Base-by-base conservation (phyloP, 2,329 filamentous ascomycete species). In the Harringtonia aguacate region DNA sequence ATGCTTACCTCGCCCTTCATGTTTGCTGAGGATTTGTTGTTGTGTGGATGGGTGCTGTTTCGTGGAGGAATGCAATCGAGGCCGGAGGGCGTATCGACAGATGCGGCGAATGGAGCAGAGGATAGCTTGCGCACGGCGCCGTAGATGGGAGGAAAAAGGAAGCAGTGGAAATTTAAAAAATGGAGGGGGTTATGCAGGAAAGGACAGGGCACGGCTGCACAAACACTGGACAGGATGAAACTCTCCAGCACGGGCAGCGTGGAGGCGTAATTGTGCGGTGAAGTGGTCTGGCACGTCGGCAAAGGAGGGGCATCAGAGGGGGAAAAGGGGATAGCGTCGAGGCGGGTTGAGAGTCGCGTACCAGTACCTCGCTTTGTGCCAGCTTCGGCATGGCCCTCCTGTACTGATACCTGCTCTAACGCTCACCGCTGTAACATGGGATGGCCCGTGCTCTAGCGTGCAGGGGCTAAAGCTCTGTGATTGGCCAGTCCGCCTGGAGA, bases 1-100 rank as follows among this genome's bases (percentile, higher is more conserved):
- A 27, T 10, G 63, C 71, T 60, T 60, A 75, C 72, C 68, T 75
- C 72, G 64, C 71, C 72, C 68, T 73, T 75, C 72, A 75, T 75
- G 57, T 51, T 72, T 61, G 42, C 31, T 35, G 15, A 12, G n/a
- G n/a, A n/a, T n/a, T 30, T 38, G 15, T 21, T 18, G 22, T 9
- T n/a, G 6, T 27, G 24, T 27, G 24, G 57, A 10, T 27, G 24
- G 57, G 31, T 35, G 15, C 10, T 10, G 24, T 27, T 10, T 30
- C 35, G 15, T 21, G 18, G 20, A 9, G 13, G 38, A 17, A 15
- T 21, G 8, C 9, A 37, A 18, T 10, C 15, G 24, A n/a, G 12
- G 17, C 12, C 30, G 29, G 5, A 10, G 33, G 15, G 29, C 3
- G 27, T 37, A 20, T 30, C 13, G 36, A 15, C 12, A 28, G 35